Base-by-base conservation (phyloP, 768 basidiomycete genomes). In the Fomitopsis pulvina region DNA sequence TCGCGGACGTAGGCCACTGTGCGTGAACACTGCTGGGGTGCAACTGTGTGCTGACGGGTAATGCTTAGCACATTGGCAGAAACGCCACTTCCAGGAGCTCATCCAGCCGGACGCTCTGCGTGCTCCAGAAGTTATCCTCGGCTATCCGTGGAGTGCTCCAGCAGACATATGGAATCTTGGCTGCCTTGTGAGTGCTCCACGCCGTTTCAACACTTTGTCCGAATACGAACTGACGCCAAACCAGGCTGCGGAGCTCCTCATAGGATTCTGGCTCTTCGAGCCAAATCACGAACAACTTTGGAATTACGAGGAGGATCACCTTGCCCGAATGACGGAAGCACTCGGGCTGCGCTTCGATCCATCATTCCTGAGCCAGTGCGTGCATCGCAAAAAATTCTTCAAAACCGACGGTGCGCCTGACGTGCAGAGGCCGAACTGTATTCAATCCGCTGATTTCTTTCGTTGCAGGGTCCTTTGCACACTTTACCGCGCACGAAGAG, bases 201-300 rank as follows among this genome's bases (percentile, higher is more conserved):
- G 6, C 32, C 14, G 34, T 32, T 7, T 32, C 41, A 18, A 22
- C 6, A 16, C 26, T 18, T 30, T 9, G 3, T 27, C 28, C 21
- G 25, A 22, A 5, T 3, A 20, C 20, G 41, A 41, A 6, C 12
- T 22, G 10, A 9, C 9, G 9, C 12, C 29, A 9, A 10, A 16
- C 34, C 29, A 34, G 45, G 45, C 34, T n/a, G 34, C 18, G 8
- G 45, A 46, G n/a, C 25, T 26, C 16, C 32, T 46, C n/a, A 28
- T 46, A n/a, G 45, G 29, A 7, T 46, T 46, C 45, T 46, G 45
- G 45, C 45, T 46, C 21, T 46, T 46, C 30, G 45, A 46, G 22
- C 28, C 45, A 11, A 34, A 46, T 28, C 12, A 9, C 29, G 45
- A 46, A 32, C 30, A 22, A 21, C 14, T 30, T 6, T 46, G 45